phyloP scores from a whole-genome alignment of 441 rosid species.

The Pelargonium cotyledonis region DNA sequence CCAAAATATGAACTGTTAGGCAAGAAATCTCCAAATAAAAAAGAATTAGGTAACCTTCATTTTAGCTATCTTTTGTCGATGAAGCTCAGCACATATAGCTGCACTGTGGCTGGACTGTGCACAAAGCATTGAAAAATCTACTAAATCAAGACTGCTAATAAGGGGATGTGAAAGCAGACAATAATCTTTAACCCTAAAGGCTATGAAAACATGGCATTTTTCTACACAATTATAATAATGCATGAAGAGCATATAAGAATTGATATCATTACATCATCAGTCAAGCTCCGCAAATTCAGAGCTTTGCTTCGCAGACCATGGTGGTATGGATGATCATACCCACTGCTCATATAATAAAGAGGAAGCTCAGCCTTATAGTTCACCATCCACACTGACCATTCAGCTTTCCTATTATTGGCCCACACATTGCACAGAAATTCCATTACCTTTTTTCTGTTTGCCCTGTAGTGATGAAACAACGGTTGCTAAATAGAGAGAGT shows the following conservation, averaged over 20 bases:
- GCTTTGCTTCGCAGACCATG: slow-evolving; percentile 48
- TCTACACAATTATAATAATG: slow-evolving; percentile 7
- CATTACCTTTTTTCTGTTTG: slow-evolving; percentile 50
- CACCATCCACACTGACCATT: slow-evolving; percentile 99
- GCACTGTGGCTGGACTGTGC: slow-evolving; percentile 72
- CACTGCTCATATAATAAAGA: slow-evolving; percentile 67
- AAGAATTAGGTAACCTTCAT: slow-evolving; percentile 57
- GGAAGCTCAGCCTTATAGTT: slow-evolving; percentile 92
- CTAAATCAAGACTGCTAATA: background rate
- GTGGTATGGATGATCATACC: slow-evolving; percentile 46
- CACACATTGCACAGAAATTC: slow-evolving; percentile 59
- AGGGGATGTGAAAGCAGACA: background rate
- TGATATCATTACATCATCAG: slow-evolving; percentile 46
- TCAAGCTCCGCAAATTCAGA: slow-evolving; percentile 52
- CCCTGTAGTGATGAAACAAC: slow-evolving; percentile 36
- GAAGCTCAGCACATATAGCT: slow-evolving; percentile 85
- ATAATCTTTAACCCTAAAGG: background rate
- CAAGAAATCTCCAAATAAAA: slow-evolving; percentile 5
- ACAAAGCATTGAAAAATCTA: slow-evolving; percentile 11
- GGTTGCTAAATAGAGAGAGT: background rate
- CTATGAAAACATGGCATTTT: background rate
- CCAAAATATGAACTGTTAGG: background rate
- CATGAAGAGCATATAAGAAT: slow-evolving; percentile 8
- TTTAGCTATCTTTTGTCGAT: slow-evolving; percentile 84
- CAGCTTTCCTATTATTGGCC: slow-evolving; percentile 78